Percentiles rank a stretch among this genome's conserved stretches.
These are phyloP conservation scores for Saccharomycopsis sp. DNA, from an alignment of 805 yeast species.

Conservation along the genomic window DNA sequence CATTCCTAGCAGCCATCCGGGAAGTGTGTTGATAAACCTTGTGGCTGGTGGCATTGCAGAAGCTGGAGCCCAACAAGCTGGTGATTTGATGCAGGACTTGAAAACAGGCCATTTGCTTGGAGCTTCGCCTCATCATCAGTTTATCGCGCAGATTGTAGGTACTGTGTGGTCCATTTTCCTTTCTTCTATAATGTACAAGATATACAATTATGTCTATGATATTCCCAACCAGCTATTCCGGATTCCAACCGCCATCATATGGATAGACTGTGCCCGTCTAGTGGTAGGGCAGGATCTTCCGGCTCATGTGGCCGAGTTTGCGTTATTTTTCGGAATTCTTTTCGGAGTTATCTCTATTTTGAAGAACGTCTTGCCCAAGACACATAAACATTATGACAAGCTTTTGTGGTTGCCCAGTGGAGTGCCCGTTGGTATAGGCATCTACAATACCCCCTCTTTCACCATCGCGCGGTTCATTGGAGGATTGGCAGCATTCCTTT, in stretches of 20 bases:
- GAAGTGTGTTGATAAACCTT: constrained; percentile 74
- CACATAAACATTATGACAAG: constrained; percentile 33
- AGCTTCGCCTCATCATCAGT: constrained; percentile 90
- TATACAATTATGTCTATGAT: constrained; percentile 74
- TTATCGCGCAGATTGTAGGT: constrained; percentile 83
- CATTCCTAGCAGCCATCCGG: constrained; percentile 68
- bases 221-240: constrained; percentile 80
- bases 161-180: constrained; percentile 76
- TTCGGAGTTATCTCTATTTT: constrained; percentile 66
- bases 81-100: constrained; percentile 94
- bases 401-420: constrained; percentile 77
- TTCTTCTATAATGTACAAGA: constrained; percentile 74
- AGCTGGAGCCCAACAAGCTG: constrained; percentile 99
- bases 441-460: constrained; percentile 88
- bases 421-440: constrained; percentile 95
- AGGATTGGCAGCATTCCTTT: constrained; percentile 58
- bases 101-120: constrained; percentile 90
- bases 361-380: constrained; percentile 46
- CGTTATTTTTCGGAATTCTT: constrained; percentile 53
- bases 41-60: constrained; percentile 97
- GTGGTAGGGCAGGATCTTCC: constrained; percentile 92
- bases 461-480: constrained; percentile 91
- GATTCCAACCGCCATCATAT: constrained; percentile 90
- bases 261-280: constrained; percentile 93
- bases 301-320: constrained; percentile 57